phyloP scores from a whole-genome alignment of 345 rosid species.

The Sisymbrium irio region DNA sequence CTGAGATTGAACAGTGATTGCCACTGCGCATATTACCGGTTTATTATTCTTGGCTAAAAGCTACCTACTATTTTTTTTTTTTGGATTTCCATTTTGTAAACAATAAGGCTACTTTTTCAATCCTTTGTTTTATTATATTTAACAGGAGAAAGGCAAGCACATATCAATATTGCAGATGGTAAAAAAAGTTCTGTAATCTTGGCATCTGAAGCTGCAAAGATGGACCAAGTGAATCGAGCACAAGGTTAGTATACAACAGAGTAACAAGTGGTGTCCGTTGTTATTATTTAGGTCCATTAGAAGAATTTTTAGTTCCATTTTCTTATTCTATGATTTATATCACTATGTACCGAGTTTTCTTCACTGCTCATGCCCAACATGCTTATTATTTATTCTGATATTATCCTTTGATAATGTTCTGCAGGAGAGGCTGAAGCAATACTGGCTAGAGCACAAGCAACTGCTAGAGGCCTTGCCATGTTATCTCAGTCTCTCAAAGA shows the following conservation, averaged over 20 bases:
- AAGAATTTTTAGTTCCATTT: not conserved
- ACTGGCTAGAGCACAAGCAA: slow-evolving; percentile 82
- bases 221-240: slow-evolving; percentile 78
- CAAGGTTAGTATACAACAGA: slow-evolving; percentile 44
- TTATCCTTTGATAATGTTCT: slow-evolving; percentile 11
- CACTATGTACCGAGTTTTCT: not conserved
- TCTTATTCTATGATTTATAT: not conserved
- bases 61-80: not conserved
- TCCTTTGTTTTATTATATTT: not conserved
- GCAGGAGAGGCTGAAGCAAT: slow-evolving; percentile 96
- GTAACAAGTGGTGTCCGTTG: slow-evolving; percentile 1
- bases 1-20: not conserved
- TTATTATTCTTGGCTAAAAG: not conserved
- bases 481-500: slow-evolving; percentile 71
- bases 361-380: not conserved
- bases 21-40: not conserved
- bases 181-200: slow-evolving; percentile 67
- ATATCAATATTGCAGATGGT: slow-evolving; percentile 89
- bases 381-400: not conserved
- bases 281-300: not conserved
- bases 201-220: slow-evolving; percentile 71
- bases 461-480: slow-evolving; percentile 67
- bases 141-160: slow-evolving; percentile 44
- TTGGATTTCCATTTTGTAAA: not conserved
- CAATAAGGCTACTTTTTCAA: not conserved